Evolutionary conservation across 169 alveolate genomes (phyloP).

Genomic region (Babesia caballi): DNA sequence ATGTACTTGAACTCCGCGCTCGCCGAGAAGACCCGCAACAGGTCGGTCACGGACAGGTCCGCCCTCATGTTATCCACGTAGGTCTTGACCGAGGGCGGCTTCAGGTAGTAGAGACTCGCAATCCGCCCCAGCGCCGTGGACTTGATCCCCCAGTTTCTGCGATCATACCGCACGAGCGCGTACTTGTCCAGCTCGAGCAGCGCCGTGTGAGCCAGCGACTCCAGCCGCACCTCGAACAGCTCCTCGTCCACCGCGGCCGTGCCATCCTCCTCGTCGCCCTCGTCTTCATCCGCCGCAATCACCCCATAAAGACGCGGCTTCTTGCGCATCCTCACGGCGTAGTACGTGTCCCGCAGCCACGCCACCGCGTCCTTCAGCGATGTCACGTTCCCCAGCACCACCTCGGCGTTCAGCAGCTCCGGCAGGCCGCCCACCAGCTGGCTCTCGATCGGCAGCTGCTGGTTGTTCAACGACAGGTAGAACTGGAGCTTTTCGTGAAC

Average conservation of each 20-base stretch:
- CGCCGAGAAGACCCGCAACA: slow-evolving; percentile 92
- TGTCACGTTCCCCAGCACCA: slow-evolving; percentile 92
- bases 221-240: slow-evolving; percentile 40
- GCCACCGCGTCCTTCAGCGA: slow-evolving; percentile 93
- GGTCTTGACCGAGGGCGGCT: slow-evolving; percentile 90
- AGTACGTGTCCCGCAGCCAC: slow-evolving; percentile 98
- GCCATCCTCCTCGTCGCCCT: not conserved
- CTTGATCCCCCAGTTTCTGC: slow-evolving; percentile 86
- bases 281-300: slow-evolving; percentile 14
- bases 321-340: slow-evolving; percentile 90
- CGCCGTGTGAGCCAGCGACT: slow-evolving; percentile 84
- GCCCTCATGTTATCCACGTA: slow-evolving; percentile 90
- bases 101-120: slow-evolving; percentile 96
- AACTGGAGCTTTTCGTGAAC: slow-evolving; percentile 92
- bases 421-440: slow-evolving; percentile 89
- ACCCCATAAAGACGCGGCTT: slow-evolving; percentile 84
- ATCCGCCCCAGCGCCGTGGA: slow-evolving; percentile 96
- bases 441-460: slow-evolving; percentile 97
- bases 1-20: slow-evolving; percentile 95
- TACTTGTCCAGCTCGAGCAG: slow-evolving; percentile 88
- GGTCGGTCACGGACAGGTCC: slow-evolving; percentile 88
- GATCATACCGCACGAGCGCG: slow-evolving; percentile 92
- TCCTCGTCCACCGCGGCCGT: slow-evolving; percentile 3
- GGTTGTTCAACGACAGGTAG: slow-evolving; percentile 93
- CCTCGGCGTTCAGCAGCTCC: slow-evolving; percentile 98